A percentile compares a stretch with the other conserved stretches of the same genome.
phyloP scores from a whole-genome alignment of 768 basidiomycete genomes.

The Melanogaster broomeanus region DNA sequence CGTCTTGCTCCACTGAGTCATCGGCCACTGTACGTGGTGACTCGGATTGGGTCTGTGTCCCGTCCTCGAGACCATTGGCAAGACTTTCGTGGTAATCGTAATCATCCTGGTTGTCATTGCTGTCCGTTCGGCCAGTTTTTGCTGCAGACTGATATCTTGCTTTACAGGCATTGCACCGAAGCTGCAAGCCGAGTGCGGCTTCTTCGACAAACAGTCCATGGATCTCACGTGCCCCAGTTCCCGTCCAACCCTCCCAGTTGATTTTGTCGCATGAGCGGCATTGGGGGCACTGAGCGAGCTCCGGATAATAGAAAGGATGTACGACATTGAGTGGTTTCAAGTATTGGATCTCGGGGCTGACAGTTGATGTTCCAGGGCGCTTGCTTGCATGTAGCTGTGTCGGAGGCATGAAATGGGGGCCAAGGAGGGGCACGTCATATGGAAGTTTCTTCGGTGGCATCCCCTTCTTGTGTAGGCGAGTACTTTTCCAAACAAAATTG shows the following conservation, averaged over 20 bases:
- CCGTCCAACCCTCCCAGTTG: conserved; percentile 3
- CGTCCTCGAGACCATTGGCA: too few species aligned
- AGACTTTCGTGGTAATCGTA: too few species aligned
- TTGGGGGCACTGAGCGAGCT: not conserved
- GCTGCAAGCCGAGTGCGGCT: not conserved
- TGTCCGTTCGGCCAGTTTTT: conserved; percentile 4
- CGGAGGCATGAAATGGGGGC: conserved; percentile 24
- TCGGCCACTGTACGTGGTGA: conserved; percentile 1
- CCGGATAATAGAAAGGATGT: conserved; percentile 9
- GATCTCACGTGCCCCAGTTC: not conserved
- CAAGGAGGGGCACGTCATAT: conserved; percentile 14
- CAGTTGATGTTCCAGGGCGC: not conserved
- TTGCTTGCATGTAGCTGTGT: conserved; percentile 11
- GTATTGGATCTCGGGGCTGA: not conserved
- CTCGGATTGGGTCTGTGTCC: conserved; percentile 13
- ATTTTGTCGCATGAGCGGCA: not conserved
- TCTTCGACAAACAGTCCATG: conserved; percentile 4
- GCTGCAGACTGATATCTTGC: conserved; percentile 7
- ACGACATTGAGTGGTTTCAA: conserved; percentile 7
- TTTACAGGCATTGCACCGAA: not conserved
- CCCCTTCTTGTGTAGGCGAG: conserved; percentile 4
- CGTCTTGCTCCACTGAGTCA: not conserved
- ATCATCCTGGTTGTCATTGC: conserved; percentile 3
- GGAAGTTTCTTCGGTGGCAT: not conserved
- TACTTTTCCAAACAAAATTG: conserved; percentile 9